phyloP scores from a whole-genome alignment of 2,329 filamentous ascomycete species.

The Epichloe bromicola region DNA sequence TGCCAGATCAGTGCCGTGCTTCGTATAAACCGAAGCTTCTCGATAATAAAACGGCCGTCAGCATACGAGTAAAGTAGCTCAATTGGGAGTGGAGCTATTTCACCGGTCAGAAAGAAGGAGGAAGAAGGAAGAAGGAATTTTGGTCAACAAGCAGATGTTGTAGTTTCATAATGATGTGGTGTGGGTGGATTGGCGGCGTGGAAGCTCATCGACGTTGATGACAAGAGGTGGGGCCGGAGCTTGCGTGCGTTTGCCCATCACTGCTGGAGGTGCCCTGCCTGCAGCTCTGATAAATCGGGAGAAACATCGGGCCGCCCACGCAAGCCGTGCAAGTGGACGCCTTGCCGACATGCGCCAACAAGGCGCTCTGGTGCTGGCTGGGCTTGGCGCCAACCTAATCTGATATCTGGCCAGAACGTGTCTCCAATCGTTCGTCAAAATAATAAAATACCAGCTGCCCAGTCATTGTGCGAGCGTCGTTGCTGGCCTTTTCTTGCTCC shows the following conservation, averaged over 20 bases:
- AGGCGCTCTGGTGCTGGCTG: background rate
- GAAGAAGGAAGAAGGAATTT: background rate
- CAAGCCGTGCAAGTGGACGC: background rate
- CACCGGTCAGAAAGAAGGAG: background rate
- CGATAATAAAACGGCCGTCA: background rate
- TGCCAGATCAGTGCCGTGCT: background rate
- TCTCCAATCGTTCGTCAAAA: background rate
- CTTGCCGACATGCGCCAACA: background rate
- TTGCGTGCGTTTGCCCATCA: slow-evolving; percentile 2
- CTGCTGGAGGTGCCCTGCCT: slow-evolving; percentile 6
- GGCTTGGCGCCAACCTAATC: background rate
- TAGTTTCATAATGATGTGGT: background rate
- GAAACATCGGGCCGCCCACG: slow-evolving; percentile 7
- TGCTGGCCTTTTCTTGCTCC: background rate
- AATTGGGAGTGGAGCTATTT: background rate
- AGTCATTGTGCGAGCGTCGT: background rate
- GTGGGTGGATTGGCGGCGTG: background rate
- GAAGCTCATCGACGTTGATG: slow-evolving; percentile 8
- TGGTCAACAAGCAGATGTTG: background rate
- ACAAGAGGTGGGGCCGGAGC: slow-evolving; percentile 3
- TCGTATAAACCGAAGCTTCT: background rate
- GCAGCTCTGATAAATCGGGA: slow-evolving; percentile 1
- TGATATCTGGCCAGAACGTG: slow-evolving; percentile 9
- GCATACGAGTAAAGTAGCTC: background rate
- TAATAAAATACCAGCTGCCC: slow-evolving; percentile 1